Evolutionary conservation across 1,139 yeast genomes (phyloP).

Genomic region (Debaryomyces fabryi): DNA sequence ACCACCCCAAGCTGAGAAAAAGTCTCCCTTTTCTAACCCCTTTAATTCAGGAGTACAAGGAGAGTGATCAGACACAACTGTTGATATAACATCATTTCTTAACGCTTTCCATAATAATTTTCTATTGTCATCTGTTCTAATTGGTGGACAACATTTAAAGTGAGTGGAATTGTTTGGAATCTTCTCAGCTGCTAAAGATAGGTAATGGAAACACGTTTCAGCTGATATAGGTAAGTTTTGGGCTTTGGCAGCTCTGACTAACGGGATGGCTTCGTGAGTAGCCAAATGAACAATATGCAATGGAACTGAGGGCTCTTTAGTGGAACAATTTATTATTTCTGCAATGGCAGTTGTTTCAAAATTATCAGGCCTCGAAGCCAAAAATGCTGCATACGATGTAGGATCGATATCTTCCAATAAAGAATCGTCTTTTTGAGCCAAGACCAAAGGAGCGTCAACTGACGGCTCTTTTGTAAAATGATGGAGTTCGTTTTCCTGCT

Average conservation of each 20-base stretch:
- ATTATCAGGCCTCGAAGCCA: slow-evolving; percentile 84
- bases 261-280: slow-evolving; percentile 77
- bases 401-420: slow-evolving; percentile 57
- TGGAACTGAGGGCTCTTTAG: slow-evolving; percentile 62
- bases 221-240: slow-evolving; percentile 66
- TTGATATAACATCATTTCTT: slow-evolving; percentile 63
- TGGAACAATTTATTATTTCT: slow-evolving; percentile 65
- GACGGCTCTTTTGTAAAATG: slow-evolving; percentile 14
- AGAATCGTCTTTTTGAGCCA: slow-evolving; percentile 49
- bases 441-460: slow-evolving; percentile 38
- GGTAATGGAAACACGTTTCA: slow-evolving; percentile 93
- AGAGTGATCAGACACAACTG: slow-evolving; percentile 93
- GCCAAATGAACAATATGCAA: slow-evolving; percentile 91
- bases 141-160: slow-evolving; percentile 95
- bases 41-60: slow-evolving; percentile 94
- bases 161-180: slow-evolving; percentile 78
- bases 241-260: slow-evolving; percentile 65
- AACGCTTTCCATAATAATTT: slow-evolving; percentile 77
- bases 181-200: slow-evolving; percentile 73
- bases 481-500: slow-evolving; percentile 14
- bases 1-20: slow-evolving; percentile 97
- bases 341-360: slow-evolving; percentile 85
- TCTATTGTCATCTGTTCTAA: slow-evolving; percentile 73
- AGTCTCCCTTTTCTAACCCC: slow-evolving; percentile 80
- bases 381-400: slow-evolving; percentile 69